Percentiles rank a stretch among this genome's conserved stretches.
These are phyloP conservation scores for Emergomyces africanus DNA, from an alignment of 2,329 filamentous ascomycete species.

Conservation along the genomic window DNA sequence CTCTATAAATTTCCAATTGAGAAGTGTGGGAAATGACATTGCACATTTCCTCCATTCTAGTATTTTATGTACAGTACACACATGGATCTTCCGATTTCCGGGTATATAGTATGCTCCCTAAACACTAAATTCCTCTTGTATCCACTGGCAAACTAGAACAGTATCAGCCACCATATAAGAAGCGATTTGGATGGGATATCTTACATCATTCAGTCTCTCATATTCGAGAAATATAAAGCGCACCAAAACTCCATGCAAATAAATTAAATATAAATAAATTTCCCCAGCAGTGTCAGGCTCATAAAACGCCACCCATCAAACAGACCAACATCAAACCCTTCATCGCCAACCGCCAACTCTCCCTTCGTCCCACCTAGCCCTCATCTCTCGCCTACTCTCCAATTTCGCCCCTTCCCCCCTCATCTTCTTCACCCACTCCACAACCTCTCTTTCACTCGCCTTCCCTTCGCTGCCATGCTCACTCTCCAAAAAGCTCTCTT, in stretches of 20 bases:
- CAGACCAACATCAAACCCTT: background rate
- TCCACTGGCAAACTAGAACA: background rate
- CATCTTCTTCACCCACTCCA: conserved; percentile 73
- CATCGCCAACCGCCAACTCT: conserved; percentile 88
- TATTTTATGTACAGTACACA: background rate
- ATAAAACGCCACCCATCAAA: background rate
- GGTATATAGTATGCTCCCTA: background rate
- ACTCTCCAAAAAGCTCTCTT: conserved; percentile 82
- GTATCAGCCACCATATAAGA: background rate
- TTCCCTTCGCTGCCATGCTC: conserved; percentile 28
- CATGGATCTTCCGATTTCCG: background rate
- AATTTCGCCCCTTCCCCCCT: conserved; percentile 66
- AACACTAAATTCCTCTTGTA: background rate
- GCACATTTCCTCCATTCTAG: background rate
- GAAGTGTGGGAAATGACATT: background rate
- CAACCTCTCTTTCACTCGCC: conserved; percentile 57
- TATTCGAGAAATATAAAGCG: background rate
- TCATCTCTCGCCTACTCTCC: conserved; percentile 72
- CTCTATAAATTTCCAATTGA: background rate
- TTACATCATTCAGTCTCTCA: background rate
- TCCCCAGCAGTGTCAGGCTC: background rate
- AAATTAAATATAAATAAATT: background rate
- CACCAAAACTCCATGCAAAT: background rate
- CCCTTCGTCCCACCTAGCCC: conserved; percentile 91
- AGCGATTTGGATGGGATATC: background rate